These are phyloP conservation scores for Gymnopilus dilepis DNA, from an alignment of 768 basidiomycete genomes.

Conservation along the genomic window DNA sequence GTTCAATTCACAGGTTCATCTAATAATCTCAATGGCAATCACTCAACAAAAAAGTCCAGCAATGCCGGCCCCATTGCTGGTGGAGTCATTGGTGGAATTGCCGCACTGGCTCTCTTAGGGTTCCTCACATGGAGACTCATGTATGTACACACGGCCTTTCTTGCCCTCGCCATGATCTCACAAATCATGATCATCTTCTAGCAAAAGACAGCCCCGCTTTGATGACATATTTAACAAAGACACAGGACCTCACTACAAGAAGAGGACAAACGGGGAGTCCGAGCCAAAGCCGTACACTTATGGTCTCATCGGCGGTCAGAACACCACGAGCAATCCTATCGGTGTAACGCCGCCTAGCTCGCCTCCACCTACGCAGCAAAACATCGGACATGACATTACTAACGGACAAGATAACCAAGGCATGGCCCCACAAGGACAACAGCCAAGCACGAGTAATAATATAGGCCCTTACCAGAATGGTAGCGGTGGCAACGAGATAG, in stretches of 20 bases:
- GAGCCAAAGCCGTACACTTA: constrained; percentile 66
- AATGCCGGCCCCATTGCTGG: constrained; percentile 33
- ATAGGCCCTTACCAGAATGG: constrained; percentile 2
- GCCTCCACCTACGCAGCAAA: constrained; percentile 41
- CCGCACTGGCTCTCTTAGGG: constrained; percentile 28
- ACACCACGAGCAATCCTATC: constrained; percentile 30
- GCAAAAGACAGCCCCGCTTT: constrained; percentile 29
- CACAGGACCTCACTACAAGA: constrained; percentile 20
- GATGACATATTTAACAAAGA: constrained; percentile 34
- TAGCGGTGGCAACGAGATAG: constrained; percentile 4
- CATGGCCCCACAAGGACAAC: constrained; percentile 8
- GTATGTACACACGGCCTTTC: constrained; percentile 19
- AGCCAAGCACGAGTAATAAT: neutral
- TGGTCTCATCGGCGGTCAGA: constrained; percentile 63
- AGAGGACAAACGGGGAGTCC: constrained; percentile 14
- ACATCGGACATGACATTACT: constrained; percentile 7
- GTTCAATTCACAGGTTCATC: constrained; percentile 6
- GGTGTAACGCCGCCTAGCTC: constrained; percentile 33
- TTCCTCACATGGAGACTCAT: constrained; percentile 32
- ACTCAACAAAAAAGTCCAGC: constrained; percentile 16
- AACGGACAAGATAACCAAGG: constrained; percentile 17
- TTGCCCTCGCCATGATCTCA: neutral
- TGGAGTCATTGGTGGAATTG: constrained; percentile 33
- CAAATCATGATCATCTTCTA: constrained; percentile 16
- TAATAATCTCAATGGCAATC: constrained; percentile 7